Base-by-base conservation (phyloP, 176 grass and related monocot genomes). In the Avena eriantha region DNA sequence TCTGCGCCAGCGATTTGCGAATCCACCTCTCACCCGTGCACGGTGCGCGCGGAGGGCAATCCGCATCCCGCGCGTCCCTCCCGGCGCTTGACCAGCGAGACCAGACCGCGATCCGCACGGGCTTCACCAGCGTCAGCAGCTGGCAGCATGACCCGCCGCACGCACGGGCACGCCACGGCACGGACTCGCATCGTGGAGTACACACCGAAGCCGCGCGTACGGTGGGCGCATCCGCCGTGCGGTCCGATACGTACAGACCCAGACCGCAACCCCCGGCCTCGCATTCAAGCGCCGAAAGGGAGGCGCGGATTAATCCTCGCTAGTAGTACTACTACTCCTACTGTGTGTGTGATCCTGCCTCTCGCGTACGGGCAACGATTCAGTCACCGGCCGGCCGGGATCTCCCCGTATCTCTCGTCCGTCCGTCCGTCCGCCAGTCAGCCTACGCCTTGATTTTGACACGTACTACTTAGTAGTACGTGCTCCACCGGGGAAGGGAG, bases 201-300 rank as follows among this genome's bases (percentile, higher is more conserved):
- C 36, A 41, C 6, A 41, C 39, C 39, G 39, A 41, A 41, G 39
- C 39, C 39, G 39, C 39, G 39, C 39, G 39, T 41, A 41, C 39
- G 39, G 39, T 41, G 39, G 39, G 39, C 39, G 39, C 39, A 41
- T 41, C 39, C 39, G 39, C 39, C 39, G 39, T 41, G 39, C 39
- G 39, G 39, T 41, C 39, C 39, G 39, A 41, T 41, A 5, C 39
- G 39, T 41, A 29, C 29, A 29, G 29, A 29, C 29, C 29, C 29
- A 29, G 29, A 29, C 29, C 29, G 29, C 29, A 29, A 29, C 29
- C 29, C 29, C 29, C 29, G 54, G 72, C 72, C 73, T 53, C 16
- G 73, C 48, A 77, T 77, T 77, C 74, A 77, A 77, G 74, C 74
- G 74, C 74, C 74, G 74, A 77, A 77, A 77, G 74, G 15, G 1